Conservation (phyloP, 805 yeast genomes). For the Jamesozyma spencerorum region DNA sequence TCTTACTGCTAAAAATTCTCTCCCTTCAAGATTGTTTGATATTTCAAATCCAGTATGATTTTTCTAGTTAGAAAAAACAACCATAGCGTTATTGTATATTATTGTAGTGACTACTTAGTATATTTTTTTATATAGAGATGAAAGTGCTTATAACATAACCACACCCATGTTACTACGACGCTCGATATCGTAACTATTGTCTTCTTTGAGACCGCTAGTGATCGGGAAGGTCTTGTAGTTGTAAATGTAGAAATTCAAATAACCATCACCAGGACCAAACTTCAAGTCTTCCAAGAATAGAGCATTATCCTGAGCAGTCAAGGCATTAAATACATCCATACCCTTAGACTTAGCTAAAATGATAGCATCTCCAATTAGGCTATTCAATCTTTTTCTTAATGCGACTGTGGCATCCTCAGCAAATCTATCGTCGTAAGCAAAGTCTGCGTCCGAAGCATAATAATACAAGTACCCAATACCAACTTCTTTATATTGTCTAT, state of each 20-base stretch:
- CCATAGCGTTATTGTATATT: too few species aligned
- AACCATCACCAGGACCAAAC: conserved; percentile 92
- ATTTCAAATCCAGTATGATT: too few species aligned
- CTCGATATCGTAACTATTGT: conserved; percentile 43
- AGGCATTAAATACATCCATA: conserved; percentile 90
- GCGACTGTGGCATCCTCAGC: conserved; percentile 34
- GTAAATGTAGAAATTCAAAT: conserved; percentile 81
- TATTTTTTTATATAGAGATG: neutral
- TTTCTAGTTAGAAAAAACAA: too few species aligned
- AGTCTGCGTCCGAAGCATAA: conserved; percentile 67
- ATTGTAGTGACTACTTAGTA: too few species aligned
- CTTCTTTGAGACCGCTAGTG: conserved; percentile 63
- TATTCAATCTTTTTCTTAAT: conserved; percentile 50
- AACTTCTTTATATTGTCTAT: conserved; percentile 52
- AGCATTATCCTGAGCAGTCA: conserved; percentile 83
- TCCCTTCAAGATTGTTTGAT: too few species aligned
- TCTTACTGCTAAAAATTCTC: too few species aligned
- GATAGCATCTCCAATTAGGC: conserved; percentile 64
- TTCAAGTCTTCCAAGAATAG: conserved; percentile 72
- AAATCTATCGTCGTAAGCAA: conserved; percentile 32
- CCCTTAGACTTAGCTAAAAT: conserved; percentile 54
- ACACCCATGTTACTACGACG: conserved; percentile 80
- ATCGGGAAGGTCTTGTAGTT: conserved; percentile 79
- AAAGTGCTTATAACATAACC: conserved; percentile 51
- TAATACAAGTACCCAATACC: conserved; percentile 86